Evolutionary conservation across 495 filamentous ascomycete species (phyloP).

Genomic region (Chaetomidium leptoderma): DNA sequence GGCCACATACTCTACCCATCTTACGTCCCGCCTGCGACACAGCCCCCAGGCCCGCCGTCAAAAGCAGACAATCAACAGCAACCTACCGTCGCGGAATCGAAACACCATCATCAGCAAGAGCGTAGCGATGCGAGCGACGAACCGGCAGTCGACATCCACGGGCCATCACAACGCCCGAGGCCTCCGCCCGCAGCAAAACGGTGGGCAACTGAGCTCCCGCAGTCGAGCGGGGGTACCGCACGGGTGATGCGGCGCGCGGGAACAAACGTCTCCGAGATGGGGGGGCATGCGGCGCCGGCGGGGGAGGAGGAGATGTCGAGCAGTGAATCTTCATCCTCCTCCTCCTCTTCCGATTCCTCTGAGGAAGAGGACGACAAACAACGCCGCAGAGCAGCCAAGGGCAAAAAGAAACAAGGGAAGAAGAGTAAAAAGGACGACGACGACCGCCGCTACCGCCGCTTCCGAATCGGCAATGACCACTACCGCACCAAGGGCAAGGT

Average conservation of each 20-base stretch:
- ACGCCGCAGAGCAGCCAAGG: neutral
- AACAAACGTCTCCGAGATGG: constrained; percentile 26
- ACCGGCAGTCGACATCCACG: neutral
- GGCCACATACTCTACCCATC: constrained; percentile 37
- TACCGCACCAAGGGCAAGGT: constrained; percentile 63
- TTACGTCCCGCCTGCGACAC: constrained; percentile 36
- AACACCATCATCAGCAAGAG: neutral
- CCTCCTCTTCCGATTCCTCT: constrained; percentile 27
- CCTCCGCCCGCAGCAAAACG: constrained; percentile 16
- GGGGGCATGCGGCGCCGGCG: constrained; percentile 5
- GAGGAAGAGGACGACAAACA: constrained; percentile 21
- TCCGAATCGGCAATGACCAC: constrained; percentile 59
- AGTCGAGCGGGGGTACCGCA: constrained; percentile 8
- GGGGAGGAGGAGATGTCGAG: neutral
- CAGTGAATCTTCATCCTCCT: neutral
- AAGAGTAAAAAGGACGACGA: constrained; percentile 18
- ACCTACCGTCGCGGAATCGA: neutral
- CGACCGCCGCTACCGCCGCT: constrained; percentile 36
- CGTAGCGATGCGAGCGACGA: neutral
- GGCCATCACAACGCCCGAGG: constrained; percentile 2
- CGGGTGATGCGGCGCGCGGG: constrained; percentile 27
- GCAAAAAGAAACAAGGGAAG: constrained; percentile 14
- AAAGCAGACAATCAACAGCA: neutral
- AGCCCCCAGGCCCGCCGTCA: constrained; percentile 20
- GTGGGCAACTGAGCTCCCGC: constrained; percentile 22